Evolutionary conservation across 2,329 filamentous ascomycete genomes (phyloP), one percentile per base, ranked within the genome.

Genomic region (Aspergillus piperis): DNA sequence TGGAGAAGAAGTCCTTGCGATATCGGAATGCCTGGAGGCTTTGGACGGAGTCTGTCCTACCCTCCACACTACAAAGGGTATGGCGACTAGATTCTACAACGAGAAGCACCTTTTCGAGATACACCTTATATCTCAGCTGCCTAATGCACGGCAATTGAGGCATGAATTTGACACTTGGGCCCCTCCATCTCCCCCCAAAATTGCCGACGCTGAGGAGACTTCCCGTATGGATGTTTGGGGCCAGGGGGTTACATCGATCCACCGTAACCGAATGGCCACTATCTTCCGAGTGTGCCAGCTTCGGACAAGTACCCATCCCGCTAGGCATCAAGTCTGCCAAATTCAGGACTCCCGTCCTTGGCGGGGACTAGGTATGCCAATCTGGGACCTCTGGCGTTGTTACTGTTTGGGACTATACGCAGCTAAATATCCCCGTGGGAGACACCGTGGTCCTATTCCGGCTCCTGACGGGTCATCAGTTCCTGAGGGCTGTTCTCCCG

Each of bases 201-300:
- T 38, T 2, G 7, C 50, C 3, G 0, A 1, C n/a, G 13, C 8
- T 11, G 8, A 36, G 7, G n/a, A 52, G 49, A 1, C 17, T 11
- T 17, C 5, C 21, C 27, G 7, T 3, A 32, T 30, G 27, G 21
- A 51, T 17, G 15, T 25, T 19, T 52, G 30, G 30, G 5, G 11
- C 3, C 50, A 38, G 27, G 50, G 30, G 21, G 5, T 38, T 0
- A 8, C 0, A 38, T 8, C 7, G 0, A 52, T 15, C 8, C 7
- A 19, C 0, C 0, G 10, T 0, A 52, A 39, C 1, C n/a, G 7
- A 2, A 30, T 19, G 5, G 1, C 27, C 27, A 1, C 8, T 21
- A 8, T 8, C 3, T 52, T 27, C 1, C 5, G 8, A 32, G 10
- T 1, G 0, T n/a, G n/a, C 5, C 30, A 38, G 2, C 1, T 52